Percentiles rank a stretch among this genome's conserved stretches.
These are phyloP conservation scores for Sparassis latifolia DNA, from an alignment of 1,284 basidiomycete species.

Conservation along the genomic window DNA sequence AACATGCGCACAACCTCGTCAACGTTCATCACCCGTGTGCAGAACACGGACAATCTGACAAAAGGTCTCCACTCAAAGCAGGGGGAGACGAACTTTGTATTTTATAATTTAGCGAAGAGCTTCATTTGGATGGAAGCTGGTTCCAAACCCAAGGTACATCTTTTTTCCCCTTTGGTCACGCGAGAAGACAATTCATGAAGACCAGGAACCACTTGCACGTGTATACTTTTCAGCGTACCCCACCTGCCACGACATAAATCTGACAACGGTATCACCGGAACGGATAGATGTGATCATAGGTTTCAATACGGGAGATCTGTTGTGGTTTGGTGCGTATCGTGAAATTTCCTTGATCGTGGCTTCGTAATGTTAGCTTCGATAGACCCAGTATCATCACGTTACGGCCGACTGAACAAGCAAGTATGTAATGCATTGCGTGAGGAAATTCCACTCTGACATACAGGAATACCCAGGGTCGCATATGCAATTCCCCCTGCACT, in stretches of 20 bases:
- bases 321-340: slow-evolving; percentile 73
- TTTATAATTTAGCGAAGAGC: slow-evolving; percentile 78
- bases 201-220: slow-evolving; percentile 78
- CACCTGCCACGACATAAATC: slow-evolving; percentile 88
- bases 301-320: slow-evolving; percentile 86
- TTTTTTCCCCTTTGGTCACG: neutral
- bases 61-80: slow-evolving; percentile 71
- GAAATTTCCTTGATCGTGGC: neutral
- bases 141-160: slow-evolving; percentile 68
- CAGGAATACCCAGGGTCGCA: slow-evolving; percentile 53
- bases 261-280: slow-evolving; percentile 68
- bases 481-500: slow-evolving; percentile 76
- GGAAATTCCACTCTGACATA: neutral
- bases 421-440: slow-evolving; percentile 31
- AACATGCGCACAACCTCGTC: slow-evolving; percentile 85
- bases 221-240: slow-evolving; percentile 84
- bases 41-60: slow-evolving; percentile 71
- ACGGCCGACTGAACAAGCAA: slow-evolving; percentile 88
- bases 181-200: neutral
- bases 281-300: slow-evolving; percentile 89
- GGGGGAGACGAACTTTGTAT: slow-evolving; percentile 78
- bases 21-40: slow-evolving; percentile 82
- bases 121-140: slow-evolving; percentile 82
- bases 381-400: slow-evolving; percentile 83
- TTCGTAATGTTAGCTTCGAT: slow-evolving; percentile 4